Percentiles rank a stretch among this genome's conserved stretches.
Conservation (phyloP, 352 stramenopile genomes). For the Thalassiosira livingstoniorum region DNA sequence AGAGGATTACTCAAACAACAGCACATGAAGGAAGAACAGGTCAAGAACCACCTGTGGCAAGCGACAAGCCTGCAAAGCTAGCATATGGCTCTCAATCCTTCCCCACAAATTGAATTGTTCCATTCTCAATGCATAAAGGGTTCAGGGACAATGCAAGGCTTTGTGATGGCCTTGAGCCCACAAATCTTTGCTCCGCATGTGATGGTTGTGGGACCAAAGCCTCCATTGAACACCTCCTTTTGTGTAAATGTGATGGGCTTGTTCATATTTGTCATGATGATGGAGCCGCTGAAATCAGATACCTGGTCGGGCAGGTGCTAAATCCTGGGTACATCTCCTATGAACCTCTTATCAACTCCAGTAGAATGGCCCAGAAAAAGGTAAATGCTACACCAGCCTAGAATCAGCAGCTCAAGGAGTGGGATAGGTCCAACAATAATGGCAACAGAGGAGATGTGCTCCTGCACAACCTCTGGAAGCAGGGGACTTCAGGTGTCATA, state of each 20-base stretch:
- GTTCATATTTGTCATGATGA: not conserved
- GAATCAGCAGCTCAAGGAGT: too few species aligned
- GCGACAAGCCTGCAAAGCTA: too few species aligned
- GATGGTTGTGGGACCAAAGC: not conserved
- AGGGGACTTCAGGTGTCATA: not conserved
- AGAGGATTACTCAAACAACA: too few species aligned
- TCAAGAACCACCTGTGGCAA: too few species aligned
- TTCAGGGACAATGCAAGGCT: not conserved
- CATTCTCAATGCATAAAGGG: not conserved
- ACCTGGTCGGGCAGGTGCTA: not conserved
- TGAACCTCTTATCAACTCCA: conserved; percentile 17
- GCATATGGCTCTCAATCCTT: not conserved
- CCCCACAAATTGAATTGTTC: not conserved
- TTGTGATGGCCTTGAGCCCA: not conserved
- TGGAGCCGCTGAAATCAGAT: not conserved
- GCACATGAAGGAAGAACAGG: too few species aligned
- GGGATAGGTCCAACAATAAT: too few species aligned
- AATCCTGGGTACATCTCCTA: conserved; percentile 8
- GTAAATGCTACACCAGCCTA: too few species aligned
- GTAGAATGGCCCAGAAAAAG: too few species aligned
- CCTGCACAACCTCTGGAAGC: not conserved
- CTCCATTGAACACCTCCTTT: not conserved
- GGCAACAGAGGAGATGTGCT: not conserved
- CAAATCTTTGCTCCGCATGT: not conserved
- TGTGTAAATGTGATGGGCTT: not conserved